Evolutionary conservation across 768 basidiomycete species (phyloP).

Genomic region (Kwoniella pini): DNA sequence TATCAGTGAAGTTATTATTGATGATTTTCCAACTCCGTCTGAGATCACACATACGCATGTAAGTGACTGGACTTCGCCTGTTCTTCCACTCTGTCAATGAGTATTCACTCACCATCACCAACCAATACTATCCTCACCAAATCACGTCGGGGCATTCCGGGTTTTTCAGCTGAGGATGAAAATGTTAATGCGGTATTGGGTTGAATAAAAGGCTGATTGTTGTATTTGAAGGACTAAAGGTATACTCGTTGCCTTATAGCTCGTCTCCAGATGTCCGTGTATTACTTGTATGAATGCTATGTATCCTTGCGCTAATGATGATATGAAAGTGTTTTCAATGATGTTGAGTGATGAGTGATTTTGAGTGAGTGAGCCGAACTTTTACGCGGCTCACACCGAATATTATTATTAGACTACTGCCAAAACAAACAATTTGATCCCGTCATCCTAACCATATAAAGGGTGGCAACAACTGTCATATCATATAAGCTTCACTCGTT

Average conservation of each 20-base stretch:
- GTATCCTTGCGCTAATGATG: no score
- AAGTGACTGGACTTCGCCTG: neutral
- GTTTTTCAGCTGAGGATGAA: no score
- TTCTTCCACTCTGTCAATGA: neutral
- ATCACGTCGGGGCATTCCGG: conserved; percentile 47
- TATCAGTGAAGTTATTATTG: conserved; percentile 93
- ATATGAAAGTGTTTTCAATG: no score
- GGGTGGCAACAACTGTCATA: conserved; percentile 5
- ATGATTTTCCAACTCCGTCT: conserved; percentile 98
- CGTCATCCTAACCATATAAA: neutral
- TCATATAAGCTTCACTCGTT: neutral
- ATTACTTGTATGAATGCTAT: no score
- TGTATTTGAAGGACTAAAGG: no score
- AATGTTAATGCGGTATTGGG: neutral
- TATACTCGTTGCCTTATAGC: no score
- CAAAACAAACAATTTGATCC: conserved; percentile 14
- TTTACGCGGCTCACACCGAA: neutral
- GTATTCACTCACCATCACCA: conserved; percentile 41
- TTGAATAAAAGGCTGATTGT: no score
- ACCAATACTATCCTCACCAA: conserved; percentile 48
- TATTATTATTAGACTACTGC: no score
- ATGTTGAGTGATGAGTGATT: no score
- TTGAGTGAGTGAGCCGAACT: neutral
- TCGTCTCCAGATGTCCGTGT: no score
- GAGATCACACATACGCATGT: conserved; percentile 17